Evolutionary conservation across 169 alveolate species (phyloP).

Genomic region (Plasmodium billcollinsi): DNA sequence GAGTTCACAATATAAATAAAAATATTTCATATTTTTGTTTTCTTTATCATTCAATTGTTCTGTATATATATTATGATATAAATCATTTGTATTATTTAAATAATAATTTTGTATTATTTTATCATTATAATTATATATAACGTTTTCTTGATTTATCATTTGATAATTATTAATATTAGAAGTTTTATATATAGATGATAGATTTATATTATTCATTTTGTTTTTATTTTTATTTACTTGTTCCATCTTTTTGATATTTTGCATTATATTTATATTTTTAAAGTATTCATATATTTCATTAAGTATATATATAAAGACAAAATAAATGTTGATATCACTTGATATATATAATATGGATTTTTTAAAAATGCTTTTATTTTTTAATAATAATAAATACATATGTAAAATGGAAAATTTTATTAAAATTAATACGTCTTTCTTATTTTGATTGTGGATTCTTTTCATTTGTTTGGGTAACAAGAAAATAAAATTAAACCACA

Average conservation of each 20-base stretch:
- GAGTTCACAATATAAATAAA: conserved; percentile 38
- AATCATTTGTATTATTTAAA: too few relatives aligned
- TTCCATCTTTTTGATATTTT: not conserved
- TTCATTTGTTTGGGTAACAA: conserved; percentile 42
- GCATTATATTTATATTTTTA: conserved; percentile 37
- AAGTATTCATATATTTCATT: conserved; percentile 65
- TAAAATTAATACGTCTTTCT: conserved; percentile 45
- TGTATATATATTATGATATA: too few relatives aligned
- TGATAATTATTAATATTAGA: not conserved
- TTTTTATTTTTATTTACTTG: conserved; percentile 14
- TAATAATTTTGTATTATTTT: not conserved
- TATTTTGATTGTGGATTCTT: conserved; percentile 1
- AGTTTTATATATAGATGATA: too few relatives aligned
- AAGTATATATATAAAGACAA: conserved; percentile 54
- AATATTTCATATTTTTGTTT: conserved; percentile 36
- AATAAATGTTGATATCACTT: conserved; percentile 65
- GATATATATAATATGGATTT: conserved; percentile 62
- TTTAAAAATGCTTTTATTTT: conserved; percentile 59
- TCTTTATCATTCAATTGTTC: not conserved
- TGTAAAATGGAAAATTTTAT: conserved; percentile 72
- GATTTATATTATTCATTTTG: not conserved
- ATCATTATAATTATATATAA: not conserved
- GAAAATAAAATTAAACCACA: conserved; percentile 69
- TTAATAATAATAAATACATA: conserved; percentile 50
- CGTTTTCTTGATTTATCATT: not conserved